These are phyloP conservation scores for Bigelowiella natans DNA, from an alignment of 78 protist species.

Conservation along the genomic window DNA sequence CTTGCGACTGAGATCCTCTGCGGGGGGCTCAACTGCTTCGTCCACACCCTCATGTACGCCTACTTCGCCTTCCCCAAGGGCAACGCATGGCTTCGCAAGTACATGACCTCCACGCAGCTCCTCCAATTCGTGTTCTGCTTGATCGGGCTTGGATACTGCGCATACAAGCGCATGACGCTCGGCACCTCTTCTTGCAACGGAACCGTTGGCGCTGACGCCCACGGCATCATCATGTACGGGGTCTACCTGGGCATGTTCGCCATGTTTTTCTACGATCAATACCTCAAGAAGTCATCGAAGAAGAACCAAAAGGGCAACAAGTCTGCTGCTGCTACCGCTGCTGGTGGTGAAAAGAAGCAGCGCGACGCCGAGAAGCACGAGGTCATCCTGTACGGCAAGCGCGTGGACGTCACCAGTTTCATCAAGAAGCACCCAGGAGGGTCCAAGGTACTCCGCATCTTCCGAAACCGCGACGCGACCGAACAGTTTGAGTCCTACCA, in stretches of 20 bases:
- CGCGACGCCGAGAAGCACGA: background rate
- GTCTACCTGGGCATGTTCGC: background rate
- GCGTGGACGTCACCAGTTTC: background rate
- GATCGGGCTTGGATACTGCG: background rate
- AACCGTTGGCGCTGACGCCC: background rate
- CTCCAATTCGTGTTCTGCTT: background rate
- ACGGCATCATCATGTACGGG: background rate
- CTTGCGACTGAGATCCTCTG: background rate
- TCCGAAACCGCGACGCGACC: conserved; percentile 11
- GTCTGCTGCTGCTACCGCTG: no score
- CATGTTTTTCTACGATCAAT: background rate
- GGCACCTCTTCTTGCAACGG: background rate
- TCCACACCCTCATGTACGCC: background rate
- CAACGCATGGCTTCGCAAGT: background rate
- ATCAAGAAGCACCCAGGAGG: background rate
- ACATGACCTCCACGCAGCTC: background rate
- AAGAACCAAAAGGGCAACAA: no score
- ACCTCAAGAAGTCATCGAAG: background rate
- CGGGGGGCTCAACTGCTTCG: background rate
- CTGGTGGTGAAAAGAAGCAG: background rate
- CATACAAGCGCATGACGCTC: background rate
- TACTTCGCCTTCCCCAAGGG: background rate
- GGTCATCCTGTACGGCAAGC: conserved; percentile 5
- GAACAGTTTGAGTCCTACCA: conserved; percentile 18
- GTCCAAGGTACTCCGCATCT: conserved; percentile 1